Percentiles rank a stretch among this genome's conserved stretches.
Conservation (phyloP, 768 basidiomycete species). For the Galerina marginata region DNA sequence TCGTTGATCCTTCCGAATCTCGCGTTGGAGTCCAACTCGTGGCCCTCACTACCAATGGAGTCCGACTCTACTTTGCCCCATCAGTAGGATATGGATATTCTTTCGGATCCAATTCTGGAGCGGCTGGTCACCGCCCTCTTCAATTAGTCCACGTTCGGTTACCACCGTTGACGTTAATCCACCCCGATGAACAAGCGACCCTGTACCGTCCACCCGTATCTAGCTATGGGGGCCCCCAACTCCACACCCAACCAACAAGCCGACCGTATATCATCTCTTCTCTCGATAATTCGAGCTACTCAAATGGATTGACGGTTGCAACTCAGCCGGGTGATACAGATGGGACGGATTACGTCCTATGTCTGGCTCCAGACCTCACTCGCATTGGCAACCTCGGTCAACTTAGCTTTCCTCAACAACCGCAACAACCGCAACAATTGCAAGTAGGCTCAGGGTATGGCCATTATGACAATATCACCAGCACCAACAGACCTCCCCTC, state of each 20-base stretch:
- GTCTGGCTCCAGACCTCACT: slow-evolving; percentile 77
- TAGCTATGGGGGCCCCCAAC: slow-evolving; percentile 55
- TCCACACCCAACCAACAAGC: slow-evolving; percentile 47
- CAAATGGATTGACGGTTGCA: slow-evolving; percentile 68
- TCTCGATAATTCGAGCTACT: slow-evolving; percentile 69
- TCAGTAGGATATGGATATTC: slow-evolving; percentile 55
- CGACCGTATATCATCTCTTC: slow-evolving; percentile 64
- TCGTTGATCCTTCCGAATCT: slow-evolving; percentile 69
- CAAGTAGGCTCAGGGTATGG: slow-evolving; percentile 36
- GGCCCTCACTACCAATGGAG: slow-evolving; percentile 81
- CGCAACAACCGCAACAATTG: slow-evolving; percentile 39
- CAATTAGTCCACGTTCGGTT: slow-evolving; percentile 81
- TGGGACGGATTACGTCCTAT: slow-evolving; percentile 75
- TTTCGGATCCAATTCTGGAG: slow-evolving; percentile 42
- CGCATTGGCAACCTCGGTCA: slow-evolving; percentile 75
- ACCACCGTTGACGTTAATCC: slow-evolving; percentile 75
- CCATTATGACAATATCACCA: slow-evolving; percentile 41
- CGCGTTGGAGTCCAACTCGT: slow-evolving; percentile 76
- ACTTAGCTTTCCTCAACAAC: slow-evolving; percentile 51
- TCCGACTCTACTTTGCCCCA: slow-evolving; percentile 83
- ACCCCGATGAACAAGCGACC: slow-evolving; percentile 72
- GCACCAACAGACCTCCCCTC: slow-evolving; percentile 60
- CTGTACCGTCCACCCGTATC: slow-evolving; percentile 51
- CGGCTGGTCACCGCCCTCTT: slow-evolving; percentile 47
- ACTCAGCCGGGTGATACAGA: slow-evolving; percentile 79